These are phyloP conservation scores for Phytophthora pseudosyringae DNA, from an alignment of 352 stramenopile species.

Conservation along the genomic window DNA sequence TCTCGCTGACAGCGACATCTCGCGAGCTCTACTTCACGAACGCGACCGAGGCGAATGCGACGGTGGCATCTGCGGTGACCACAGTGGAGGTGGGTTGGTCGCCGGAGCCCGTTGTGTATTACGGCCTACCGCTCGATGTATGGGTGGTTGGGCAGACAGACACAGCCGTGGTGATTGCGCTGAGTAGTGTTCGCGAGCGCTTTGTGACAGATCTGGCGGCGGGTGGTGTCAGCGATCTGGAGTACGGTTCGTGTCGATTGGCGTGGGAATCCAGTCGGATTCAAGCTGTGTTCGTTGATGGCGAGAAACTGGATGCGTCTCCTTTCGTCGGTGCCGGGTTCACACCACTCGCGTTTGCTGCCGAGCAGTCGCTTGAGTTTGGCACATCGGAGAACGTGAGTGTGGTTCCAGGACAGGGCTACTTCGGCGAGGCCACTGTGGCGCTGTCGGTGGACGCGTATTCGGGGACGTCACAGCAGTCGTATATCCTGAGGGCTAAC, in stretches of 20 bases:
- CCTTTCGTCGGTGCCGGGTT: constrained; percentile 6
- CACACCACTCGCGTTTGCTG: constrained; percentile 16
- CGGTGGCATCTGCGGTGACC: constrained; percentile 12
- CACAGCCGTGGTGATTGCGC: neutral
- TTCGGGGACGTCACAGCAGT: neutral
- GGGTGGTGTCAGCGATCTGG: neutral
- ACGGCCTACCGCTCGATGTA: constrained; percentile 14
- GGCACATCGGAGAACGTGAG: constrained; percentile 7
- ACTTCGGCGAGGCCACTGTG: constrained; percentile 18
- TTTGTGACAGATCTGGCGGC: constrained; percentile 2
- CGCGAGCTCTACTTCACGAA: constrained; percentile 30
- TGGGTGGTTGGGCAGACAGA: constrained; percentile 23
- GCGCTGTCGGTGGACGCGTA: constrained; percentile 18
- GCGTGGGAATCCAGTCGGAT: constrained; percentile 5
- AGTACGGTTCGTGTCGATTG: constrained; percentile 18
- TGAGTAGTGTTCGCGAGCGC: constrained; percentile 16
- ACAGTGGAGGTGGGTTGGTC: constrained; percentile 22
- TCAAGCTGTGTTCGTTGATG: constrained; percentile 23
- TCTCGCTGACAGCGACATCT: constrained; percentile 22
- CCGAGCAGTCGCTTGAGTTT: constrained; percentile 11
- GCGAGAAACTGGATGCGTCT: neutral
- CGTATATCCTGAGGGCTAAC: constrained; percentile 9
- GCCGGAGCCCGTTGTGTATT: constrained; percentile 16
- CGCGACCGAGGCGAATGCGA: constrained; percentile 7
- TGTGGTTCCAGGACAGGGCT: constrained; percentile 11